Evolutionary conservation across 164 flowering plant genomes (phyloP), one percentile per base, ranked within the genome.

Genomic region (Vitis amurensis): DNA sequence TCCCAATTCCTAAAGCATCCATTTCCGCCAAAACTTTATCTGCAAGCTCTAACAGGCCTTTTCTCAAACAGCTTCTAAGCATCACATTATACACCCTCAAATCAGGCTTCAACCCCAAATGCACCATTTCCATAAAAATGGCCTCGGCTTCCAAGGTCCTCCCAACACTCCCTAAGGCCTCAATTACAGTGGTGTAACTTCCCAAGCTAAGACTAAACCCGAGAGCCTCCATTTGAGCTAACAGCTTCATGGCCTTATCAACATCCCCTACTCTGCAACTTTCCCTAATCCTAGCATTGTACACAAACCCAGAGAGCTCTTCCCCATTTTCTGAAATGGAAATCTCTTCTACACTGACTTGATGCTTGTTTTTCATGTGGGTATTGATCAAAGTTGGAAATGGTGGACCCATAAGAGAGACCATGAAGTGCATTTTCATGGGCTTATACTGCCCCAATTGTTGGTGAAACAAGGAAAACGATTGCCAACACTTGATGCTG

Each of bases 121-220:
- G 30, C 12, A 76, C 55, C 91, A 91, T 82, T 64, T 93, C 96
- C 63, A 73, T 83, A 59, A 93, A 88, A 7, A 93, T 62, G 1
- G 85, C 82, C 49, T 93, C 98, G 1, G 96, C 94, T 80, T 93
- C 98, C n/a, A 80, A 72, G 12, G 88, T 89, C 70, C 94, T 82
- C 37, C 94, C 94, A 16, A 80, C 77, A 53, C 53, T 80, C n/a
- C 86, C 91, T 1, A 92, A 83, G 27, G 82, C 79, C 56, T 84
- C 84, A 52, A 92, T 83, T 73, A 92, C 75, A 60, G 65, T 70
- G 37, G 76, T 65, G 64, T 88, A 91, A 4, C 88, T 80, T 6
- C 55, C 10, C 0, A 77, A 74, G 66, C 53, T 84, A 2, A 85
- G 84, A 8, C 50, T 79, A 17, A 75, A 80, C 0, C 93, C 95